Conservation (phyloP, 768 basidiomycete species). For the Tylopilus sp. region DNA sequence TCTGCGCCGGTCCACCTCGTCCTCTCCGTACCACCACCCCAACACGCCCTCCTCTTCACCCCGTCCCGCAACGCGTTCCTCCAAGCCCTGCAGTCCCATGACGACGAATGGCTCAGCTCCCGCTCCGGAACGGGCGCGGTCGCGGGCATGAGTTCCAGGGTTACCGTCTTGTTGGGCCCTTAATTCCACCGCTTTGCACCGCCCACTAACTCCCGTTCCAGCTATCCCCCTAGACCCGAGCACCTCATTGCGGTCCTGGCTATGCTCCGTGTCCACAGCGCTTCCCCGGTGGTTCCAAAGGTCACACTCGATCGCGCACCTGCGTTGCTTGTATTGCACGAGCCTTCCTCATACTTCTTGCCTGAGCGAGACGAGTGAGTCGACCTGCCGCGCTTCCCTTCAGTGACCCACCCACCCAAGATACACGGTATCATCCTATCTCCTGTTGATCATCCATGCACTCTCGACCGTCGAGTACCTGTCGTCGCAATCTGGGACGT, state of each 20-base stretch:
- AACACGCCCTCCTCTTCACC: conserved; percentile 47
- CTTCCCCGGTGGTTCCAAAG: conserved; percentile 26
- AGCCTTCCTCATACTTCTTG: conserved; percentile 55
- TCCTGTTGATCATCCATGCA: conserved; percentile 46
- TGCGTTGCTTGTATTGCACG: conserved; percentile 55
- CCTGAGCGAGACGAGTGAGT: conserved; percentile 24
- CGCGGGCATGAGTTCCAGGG: conserved; percentile 38
- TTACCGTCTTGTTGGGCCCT: conserved; percentile 53
- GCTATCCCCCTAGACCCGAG: conserved; percentile 61
- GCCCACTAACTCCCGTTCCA: conserved; percentile 26
- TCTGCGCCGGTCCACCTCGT: conserved; percentile 70
- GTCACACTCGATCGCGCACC: conserved; percentile 41
- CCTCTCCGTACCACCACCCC: conserved; percentile 41
- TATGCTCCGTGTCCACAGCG: conserved; percentile 37
- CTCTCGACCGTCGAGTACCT: conserved; percentile 40
- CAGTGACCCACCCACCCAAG: conserved; percentile 12
- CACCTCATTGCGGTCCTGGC: conserved; percentile 55
- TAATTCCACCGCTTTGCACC: conserved; percentile 2
- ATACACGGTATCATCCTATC: conserved; percentile 47
- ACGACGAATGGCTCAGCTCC: conserved; percentile 44
- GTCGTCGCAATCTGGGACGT: conserved; percentile 26
- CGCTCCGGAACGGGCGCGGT: conserved; percentile 39
- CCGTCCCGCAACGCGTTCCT: conserved; percentile 48
- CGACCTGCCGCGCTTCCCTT: neutral
- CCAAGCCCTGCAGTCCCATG: conserved; percentile 41